Conservation (phyloP, 805 yeast species). For the Saccharomyces paradoxus region DNA sequence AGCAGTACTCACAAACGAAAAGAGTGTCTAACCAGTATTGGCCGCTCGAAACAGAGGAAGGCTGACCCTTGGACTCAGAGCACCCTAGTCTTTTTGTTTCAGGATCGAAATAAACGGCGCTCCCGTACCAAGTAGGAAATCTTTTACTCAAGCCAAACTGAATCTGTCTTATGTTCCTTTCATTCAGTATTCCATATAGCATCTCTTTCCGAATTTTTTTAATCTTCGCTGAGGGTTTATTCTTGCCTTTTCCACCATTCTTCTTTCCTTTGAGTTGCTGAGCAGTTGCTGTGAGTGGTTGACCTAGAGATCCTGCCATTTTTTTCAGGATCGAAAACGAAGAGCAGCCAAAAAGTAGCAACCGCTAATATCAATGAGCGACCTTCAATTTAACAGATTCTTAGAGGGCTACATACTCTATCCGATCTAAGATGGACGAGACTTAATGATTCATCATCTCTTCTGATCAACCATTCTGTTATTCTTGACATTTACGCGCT, state of each 20-base stretch:
- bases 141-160: slow-evolving; percentile 53
- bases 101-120: slow-evolving; percentile 62
- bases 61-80: slow-evolving; percentile 18
- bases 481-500: background rate
- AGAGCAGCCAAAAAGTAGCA: background rate
- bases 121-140: slow-evolving; percentile 83
- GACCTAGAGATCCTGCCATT: background rate
- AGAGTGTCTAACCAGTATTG: slow-evolving; percentile 50
- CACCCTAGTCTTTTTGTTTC: slow-evolving; percentile 42
- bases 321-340: background rate
- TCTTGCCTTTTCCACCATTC: background rate
- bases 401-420: background rate
- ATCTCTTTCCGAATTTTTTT: slow-evolving; percentile 29
- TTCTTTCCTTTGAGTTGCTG: background rate
- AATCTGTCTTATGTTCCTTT: slow-evolving; percentile 57
- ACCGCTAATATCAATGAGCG: background rate
- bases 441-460: background rate
- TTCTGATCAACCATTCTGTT: background rate
- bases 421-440: background rate
- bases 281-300: background rate
- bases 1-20: slow-evolving; percentile 73
- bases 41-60: slow-evolving; percentile 5
- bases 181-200: slow-evolving; percentile 51
- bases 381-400: too few species aligned
- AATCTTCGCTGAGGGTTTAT: background rate